A percentile compares a stretch with the other conserved stretches of the same genome.
Conservation (phyloP, 768 basidiomycete species). For the Boletus rubescentipes region DNA sequence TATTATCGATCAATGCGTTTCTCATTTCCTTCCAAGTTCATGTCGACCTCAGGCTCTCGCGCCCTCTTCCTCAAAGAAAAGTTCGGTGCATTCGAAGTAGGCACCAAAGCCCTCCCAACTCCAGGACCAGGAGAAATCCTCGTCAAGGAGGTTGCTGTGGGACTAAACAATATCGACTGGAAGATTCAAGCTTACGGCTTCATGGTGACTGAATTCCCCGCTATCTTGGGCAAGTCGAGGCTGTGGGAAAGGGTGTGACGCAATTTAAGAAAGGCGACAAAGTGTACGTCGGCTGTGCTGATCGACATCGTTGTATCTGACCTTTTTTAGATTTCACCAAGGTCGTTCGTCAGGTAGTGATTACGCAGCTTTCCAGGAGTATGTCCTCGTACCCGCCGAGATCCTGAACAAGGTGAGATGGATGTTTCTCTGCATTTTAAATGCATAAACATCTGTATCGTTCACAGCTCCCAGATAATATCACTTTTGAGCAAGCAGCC, state of each 20-base stretch:
- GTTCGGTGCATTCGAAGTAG: constrained; percentile 13
- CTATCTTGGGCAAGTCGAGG: constrained; percentile 37
- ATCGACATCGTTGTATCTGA: neutral
- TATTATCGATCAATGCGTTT: neutral
- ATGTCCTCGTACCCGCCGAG: constrained; percentile 24
- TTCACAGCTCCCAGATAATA: constrained; percentile 33
- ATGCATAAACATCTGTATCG: constrained; percentile 20
- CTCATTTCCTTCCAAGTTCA: neutral
- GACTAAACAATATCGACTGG: constrained; percentile 47
- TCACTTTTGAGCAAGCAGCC: constrained; percentile 38
- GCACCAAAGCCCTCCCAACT: constrained; percentile 4
- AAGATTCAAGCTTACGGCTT: constrained; percentile 15
- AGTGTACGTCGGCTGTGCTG: constrained; percentile 6
- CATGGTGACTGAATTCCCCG: constrained; percentile 29
- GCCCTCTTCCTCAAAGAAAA: constrained; percentile 21
- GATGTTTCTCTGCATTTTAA: neutral
- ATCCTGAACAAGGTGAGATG: constrained; percentile 13
- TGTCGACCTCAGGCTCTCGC: constrained; percentile 17
- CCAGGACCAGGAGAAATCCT: constrained; percentile 46
- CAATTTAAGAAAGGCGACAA: constrained; percentile 36
- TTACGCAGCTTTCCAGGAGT: constrained; percentile 29
- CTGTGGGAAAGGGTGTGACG: constrained; percentile 39
- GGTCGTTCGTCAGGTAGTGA: neutral
- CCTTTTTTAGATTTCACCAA: constrained; percentile 20
- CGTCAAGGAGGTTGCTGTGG: constrained; percentile 40